Base-by-base conservation (phyloP, 108 stramenopile species). In the Cyclotella baltica region DNA sequence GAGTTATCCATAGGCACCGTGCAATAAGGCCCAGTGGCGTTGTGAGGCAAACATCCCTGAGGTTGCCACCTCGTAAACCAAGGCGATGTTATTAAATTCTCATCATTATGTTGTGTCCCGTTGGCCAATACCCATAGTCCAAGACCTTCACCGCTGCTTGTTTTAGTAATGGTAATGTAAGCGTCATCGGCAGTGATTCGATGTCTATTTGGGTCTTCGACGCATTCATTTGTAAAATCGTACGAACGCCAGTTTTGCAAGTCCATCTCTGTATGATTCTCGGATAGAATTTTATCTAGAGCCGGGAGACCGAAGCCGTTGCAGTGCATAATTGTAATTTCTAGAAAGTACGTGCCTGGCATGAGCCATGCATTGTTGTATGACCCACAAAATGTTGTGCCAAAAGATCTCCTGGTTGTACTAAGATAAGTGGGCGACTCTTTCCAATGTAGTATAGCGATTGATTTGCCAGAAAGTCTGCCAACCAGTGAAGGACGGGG, bases 201-300 rank as follows among this genome's bases (percentile, higher is more conserved):
- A 53, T 53, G 16, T 53, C n/a, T 18, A 5, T 10, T 20, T 53
- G 52, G 52, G 20, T 53, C 52, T 53, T 53, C 52, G n/a, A 53
- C 52, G 20, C 52, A 53, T 53, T 53, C 52, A 53, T 53, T n/a
- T 5, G 16, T 53, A 53, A 53, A 53, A n/a, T 53, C 22, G n/a
- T n/a, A 53, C 40, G 40, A 43, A 43, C 13, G 40, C 52, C 52
- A 53, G 19, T 53, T 5, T 5, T 53, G 52, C 20, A 53, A n/a
- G 9, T 53, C 52, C 52, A 5, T 22, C 16, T n/a, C n/a, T 19
- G 52, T 20, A 5, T 22, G 52, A 53, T 20, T 18, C n/a, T 53
- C 20, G 11, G 52, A 53, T 5, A 20, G 16, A 22, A 53, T 53
- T 5, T n/a, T 53, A 18, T 53, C 52, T 5, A 53, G 22, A 53